Percentiles rank a stretch among this genome's conserved stretches.
Evolutionary conservation across 1,284 basidiomycete species (phyloP).

Genomic region (Xerocomus nothofagi): DNA sequence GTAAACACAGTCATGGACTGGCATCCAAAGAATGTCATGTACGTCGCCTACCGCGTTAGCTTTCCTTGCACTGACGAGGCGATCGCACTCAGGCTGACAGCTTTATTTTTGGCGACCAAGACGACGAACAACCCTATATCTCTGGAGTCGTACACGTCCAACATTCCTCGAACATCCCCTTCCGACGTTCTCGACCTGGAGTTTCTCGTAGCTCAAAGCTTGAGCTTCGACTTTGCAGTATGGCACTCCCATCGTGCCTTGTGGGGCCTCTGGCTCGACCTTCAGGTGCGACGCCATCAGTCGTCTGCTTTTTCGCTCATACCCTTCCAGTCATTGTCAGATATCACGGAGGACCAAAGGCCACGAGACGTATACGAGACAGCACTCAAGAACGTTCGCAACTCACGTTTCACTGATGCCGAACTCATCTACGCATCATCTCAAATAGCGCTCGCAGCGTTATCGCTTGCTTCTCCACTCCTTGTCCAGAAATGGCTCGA

Average conservation of each 20-base stretch:
- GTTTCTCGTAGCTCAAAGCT: constrained; percentile 91
- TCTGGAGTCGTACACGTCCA: constrained; percentile 78
- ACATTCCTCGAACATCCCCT: constrained; percentile 77
- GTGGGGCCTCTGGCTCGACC: constrained; percentile 88
- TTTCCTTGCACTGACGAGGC: constrained; percentile 7
- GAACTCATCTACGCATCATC: constrained; percentile 92
- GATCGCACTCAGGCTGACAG: constrained; percentile 73
- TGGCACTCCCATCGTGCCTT: constrained; percentile 89
- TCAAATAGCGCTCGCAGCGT: constrained; percentile 89
- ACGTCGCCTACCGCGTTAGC: constrained; percentile 32
- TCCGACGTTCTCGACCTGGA: constrained; percentile 90
- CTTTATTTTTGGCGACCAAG: constrained; percentile 94
- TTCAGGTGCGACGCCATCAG: constrained; percentile 61
- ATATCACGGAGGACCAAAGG: constrained; percentile 42
- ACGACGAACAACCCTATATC: constrained; percentile 93
- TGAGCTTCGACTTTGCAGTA: constrained; percentile 91
- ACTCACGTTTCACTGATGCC: constrained; percentile 84
- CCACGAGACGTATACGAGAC: constrained; percentile 53
- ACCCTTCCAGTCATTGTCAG: constrained; percentile 49
- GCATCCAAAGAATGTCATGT: constrained; percentile 99
- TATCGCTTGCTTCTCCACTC: constrained; percentile 63
- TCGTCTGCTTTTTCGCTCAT: constrained; percentile 14
- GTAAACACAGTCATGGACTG: constrained; percentile 99
- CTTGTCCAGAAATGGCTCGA: constrained; percentile 66
- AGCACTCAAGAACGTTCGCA: constrained; percentile 62